A percentile compares a stretch with the other conserved stretches of the same genome.
Evolutionary conservation across 2,329 filamentous ascomycete species (phyloP).

Genomic region (Podosphaera fusca): DNA sequence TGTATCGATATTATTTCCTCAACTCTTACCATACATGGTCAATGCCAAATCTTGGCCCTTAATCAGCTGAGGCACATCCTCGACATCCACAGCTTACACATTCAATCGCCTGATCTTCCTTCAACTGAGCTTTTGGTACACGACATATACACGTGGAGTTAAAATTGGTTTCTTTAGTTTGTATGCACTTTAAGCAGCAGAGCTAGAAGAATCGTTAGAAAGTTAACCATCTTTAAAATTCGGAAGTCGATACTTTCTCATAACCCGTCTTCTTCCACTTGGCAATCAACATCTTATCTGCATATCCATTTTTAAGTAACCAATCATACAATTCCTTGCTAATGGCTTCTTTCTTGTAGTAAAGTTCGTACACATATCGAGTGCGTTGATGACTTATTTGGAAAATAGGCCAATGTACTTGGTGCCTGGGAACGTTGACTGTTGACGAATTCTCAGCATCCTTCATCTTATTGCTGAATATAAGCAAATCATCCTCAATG

Average conservation of each 20-base stretch:
- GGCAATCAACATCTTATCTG: conserved; percentile 82
- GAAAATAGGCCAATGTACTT: conserved; percentile 92
- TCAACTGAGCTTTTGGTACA: conserved; percentile 71
- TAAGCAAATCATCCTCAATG: conserved; percentile 66
- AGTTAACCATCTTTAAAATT: neutral
- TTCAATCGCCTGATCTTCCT: conserved; percentile 73
- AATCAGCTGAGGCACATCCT: conserved; percentile 75
- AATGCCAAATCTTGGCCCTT: neutral
- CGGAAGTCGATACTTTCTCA: conserved; percentile 47
- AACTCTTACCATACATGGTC: too few species aligned
- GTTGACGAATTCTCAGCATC: conserved; percentile 79
- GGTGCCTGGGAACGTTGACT: conserved; percentile 60
- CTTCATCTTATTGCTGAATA: conserved; percentile 82
- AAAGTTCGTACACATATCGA: conserved; percentile 90
- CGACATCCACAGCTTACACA: conserved; percentile 90
- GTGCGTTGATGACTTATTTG: conserved; percentile 85
- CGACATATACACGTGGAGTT: conserved; percentile 93
- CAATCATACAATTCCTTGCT: conserved; percentile 82
- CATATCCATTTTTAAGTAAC: conserved; percentile 89
- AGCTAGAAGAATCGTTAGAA: conserved; percentile 27
- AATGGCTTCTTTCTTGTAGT: conserved; percentile 95
- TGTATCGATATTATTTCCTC: too few species aligned
- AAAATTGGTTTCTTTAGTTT: conserved; percentile 99
- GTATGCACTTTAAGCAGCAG: conserved; percentile 85
- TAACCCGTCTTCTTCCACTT: conserved; percentile 99